These are phyloP conservation scores for Candida cerambycidarum DNA, from an alignment of 805 yeast genomes.

Conservation along the genomic window DNA sequence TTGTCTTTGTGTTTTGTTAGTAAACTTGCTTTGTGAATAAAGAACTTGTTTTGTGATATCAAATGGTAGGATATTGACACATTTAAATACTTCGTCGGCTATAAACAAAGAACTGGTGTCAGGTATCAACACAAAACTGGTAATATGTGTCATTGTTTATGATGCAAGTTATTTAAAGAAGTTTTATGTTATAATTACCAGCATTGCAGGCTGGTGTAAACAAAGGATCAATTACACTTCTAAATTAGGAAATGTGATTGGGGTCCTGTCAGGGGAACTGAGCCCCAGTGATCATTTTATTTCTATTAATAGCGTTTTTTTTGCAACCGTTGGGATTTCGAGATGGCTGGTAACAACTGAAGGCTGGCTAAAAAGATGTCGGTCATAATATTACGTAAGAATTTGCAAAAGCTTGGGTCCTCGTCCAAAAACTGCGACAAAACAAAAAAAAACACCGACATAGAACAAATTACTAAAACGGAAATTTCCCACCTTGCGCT, in stretches of 20 bases:
- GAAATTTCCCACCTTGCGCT: too few species aligned
- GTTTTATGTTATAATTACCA: background rate
- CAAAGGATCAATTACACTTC: background rate
- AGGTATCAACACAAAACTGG: background rate
- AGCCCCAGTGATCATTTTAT: background rate
- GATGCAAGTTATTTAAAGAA: background rate
- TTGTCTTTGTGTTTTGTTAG: background rate
- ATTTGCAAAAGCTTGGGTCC: background rate
- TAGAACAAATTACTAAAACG: too few species aligned
- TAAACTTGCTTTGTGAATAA: too few species aligned
- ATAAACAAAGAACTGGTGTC: slow-evolving; percentile 1
- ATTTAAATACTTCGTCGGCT: background rate
- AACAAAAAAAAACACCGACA: too few species aligned
- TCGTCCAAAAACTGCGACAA: too few species aligned
- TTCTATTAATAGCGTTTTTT: slow-evolving; percentile 1
- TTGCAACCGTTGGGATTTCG: slow-evolving; percentile 1
- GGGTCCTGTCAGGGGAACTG: slow-evolving; percentile 2
- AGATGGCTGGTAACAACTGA: slow-evolving; percentile 7
- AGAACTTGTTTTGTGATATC: background rate
- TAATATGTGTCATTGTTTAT: background rate
- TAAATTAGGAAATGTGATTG: background rate
- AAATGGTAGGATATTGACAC: background rate
- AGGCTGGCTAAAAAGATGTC: slow-evolving; percentile 7
- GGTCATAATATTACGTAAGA: background rate
- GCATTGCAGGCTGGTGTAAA: slow-evolving; percentile 4